Base-by-base conservation (phyloP, 768 basidiomycete species). In the Imleria badia region DNA sequence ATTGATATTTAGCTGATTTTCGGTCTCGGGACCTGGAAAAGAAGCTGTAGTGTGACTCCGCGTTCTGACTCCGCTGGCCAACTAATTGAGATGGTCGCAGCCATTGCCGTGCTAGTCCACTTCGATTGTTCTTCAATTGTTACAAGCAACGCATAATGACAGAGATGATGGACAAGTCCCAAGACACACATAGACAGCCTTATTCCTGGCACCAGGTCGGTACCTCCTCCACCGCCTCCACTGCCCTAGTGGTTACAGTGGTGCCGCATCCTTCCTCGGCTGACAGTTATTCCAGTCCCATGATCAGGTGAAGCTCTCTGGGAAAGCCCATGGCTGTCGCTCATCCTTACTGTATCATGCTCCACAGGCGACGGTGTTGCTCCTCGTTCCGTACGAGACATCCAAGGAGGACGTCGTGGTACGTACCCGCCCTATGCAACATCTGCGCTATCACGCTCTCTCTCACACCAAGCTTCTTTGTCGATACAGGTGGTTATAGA, bases 171-270 rank as follows among this genome's bases (percentile, higher is more conserved):
- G 61, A 72, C 42, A 70, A 70, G 49, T 58, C 51, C 9, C 60
- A 63, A 54, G 65, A 69, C 12, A 59, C 55, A 47, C 70, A 66
- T 38, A 71, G 69, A 60, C 75, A 73, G 45, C 72, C 79, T 19
- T 92, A 92, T 63, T 89, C 90, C 59, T 92, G 90, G 90, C 91
- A 92, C 71, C 90, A 92, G 82, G 90, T 90, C 64, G 58, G 80
- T 69, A 47, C 54, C 6, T 22, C 43, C 6, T 26, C 33, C 23
- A 49, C 23, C 19, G 17, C 26, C n/a, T n/a, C 36, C 29, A 43
- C 42, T 41, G 1, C 60, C 56, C 34, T 9, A 15, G 26, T 26
- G 46, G 38, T n/a, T n/a, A n/a, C n/a, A n/a, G n/a, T 45, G 66
- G 56, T 56, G 61, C 65, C 64, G 55, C 43, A 45, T 39, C 36